Percentiles rank a stretch among this genome's conserved stretches.
phyloP scores from a whole-genome alignment of 441 rosid genomes.

The Brassica hybrid region DNA sequence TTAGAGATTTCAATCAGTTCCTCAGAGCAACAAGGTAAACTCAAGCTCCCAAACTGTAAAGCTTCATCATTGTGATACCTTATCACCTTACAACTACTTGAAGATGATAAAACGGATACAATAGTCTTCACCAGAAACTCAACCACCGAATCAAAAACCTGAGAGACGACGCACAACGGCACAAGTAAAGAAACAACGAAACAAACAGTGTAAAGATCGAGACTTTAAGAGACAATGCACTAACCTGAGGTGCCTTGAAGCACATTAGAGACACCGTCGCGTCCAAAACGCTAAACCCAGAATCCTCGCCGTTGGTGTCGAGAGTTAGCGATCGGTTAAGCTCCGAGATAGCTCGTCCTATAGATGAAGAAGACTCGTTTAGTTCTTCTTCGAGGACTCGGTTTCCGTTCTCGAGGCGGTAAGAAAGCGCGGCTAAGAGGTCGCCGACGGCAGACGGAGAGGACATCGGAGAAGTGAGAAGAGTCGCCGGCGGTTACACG shows the following conservation, averaged over 20 bases:
- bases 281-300: constrained; percentile 63
- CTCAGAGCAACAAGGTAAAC: constrained; percentile 44
- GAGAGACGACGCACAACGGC: neutral
- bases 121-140: constrained; percentile 63
- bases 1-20: constrained; percentile 56
- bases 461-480: constrained; percentile 27
- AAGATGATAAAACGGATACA: constrained; percentile 57
- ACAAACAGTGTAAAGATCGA: neutral
- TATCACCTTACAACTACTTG: constrained; percentile 48
- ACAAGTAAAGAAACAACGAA: constrained; percentile 12
- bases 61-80: constrained; percentile 50
- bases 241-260: constrained; percentile 75
- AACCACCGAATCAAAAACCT: constrained; percentile 69
- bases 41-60: constrained; percentile 64
- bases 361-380: constrained; percentile 33
- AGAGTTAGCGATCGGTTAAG: constrained; percentile 65
- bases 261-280: constrained; percentile 68
- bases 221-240: neutral
- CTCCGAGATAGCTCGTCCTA: constrained; percentile 57
- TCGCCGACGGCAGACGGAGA: constrained; percentile 37
- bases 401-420: constrained; percentile 1
- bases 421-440: constrained; percentile 30
- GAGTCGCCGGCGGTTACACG: constrained; percentile 29
- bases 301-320: constrained; percentile 33
- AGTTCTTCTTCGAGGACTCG: constrained; percentile 20